phyloP scores from a whole-genome alignment of 2,329 filamentous ascomycete species.

The Sarocladium strictum region DNA sequence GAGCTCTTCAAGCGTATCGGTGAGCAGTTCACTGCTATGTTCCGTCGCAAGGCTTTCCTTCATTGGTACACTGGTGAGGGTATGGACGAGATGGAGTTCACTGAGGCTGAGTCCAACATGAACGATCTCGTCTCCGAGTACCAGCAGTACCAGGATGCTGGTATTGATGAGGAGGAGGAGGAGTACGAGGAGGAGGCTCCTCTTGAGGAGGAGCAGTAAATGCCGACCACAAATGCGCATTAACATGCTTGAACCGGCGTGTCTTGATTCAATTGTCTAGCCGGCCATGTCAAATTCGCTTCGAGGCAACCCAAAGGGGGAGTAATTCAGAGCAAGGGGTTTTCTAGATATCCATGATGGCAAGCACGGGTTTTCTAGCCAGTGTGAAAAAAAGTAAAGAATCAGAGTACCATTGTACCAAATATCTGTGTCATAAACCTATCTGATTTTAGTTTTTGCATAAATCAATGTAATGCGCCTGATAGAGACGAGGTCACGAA shows the following conservation, averaged over 20 bases:
- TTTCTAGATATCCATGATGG: slow-evolving; percentile 31
- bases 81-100: slow-evolving; percentile 99
- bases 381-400: slow-evolving; percentile 24
- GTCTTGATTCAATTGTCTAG: slow-evolving; percentile 16
- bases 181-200: slow-evolving; percentile 85
- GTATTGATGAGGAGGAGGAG: slow-evolving; percentile 94
- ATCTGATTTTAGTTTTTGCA: no score
- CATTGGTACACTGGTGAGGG: slow-evolving; percentile 99
- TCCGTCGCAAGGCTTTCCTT: slow-evolving; percentile 99
- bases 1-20: slow-evolving; percentile 99
- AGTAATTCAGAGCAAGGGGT: slow-evolving; percentile 12
- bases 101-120: slow-evolving; percentile 99
- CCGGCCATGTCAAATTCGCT: slow-evolving; percentile 24
- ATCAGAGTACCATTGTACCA: slow-evolving; percentile 25
- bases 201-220: slow-evolving; percentile 62
- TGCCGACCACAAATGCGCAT: not conserved
- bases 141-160: slow-evolving; percentile 99
- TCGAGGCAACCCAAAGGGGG: slow-evolving; percentile 19
- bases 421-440: no score
- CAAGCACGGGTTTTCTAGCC: slow-evolving; percentile 14
- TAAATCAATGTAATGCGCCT: no score
- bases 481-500: not conserved
- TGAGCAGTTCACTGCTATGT: slow-evolving; percentile 99
- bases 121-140: slow-evolving; percentile 99
- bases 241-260: slow-evolving; percentile 4